phyloP scores from a whole-genome alignment of 352 stramenopile genomes.

The Saprolegnia diclina region DNA sequence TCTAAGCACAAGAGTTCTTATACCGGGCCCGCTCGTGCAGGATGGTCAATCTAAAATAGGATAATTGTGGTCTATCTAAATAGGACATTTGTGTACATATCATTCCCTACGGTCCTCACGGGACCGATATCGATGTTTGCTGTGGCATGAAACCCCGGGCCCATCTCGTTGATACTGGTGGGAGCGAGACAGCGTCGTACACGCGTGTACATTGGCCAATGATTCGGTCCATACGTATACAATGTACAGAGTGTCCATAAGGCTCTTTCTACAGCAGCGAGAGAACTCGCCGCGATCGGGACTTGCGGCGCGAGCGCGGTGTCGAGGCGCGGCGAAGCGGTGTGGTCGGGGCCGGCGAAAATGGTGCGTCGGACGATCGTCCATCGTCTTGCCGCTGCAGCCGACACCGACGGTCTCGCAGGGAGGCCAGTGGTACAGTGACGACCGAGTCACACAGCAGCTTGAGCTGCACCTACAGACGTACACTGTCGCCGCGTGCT shows the following conservation, averaged over 20 bases:
- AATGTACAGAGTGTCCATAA: neutral
- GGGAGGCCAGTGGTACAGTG: neutral
- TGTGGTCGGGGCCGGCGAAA: neutral
- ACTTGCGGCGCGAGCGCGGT: neutral
- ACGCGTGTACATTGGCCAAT: neutral
- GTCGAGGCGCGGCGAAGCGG: neutral
- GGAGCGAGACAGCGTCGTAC: too few relatives aligned
- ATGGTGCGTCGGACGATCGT: neutral
- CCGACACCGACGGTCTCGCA: neutral
- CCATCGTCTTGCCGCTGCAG: neutral
- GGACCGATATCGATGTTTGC: too few relatives aligned
- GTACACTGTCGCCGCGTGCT: too few relatives aligned
- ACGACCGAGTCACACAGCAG: constrained; percentile 2
- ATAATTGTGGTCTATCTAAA: too few relatives aligned
- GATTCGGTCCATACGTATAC: neutral
- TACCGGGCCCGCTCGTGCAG: too few relatives aligned
- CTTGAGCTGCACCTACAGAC: neutral
- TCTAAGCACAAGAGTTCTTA: too few relatives aligned
- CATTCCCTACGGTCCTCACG: too few relatives aligned
- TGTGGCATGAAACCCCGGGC: too few relatives aligned
- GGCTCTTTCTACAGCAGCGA: neutral
- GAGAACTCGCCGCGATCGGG: neutral
- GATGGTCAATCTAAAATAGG: too few relatives aligned
- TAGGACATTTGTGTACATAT: too few relatives aligned
- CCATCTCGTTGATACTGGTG: too few relatives aligned